Conservation (phyloP, 192 early-diverging fungal genomes). For the Coemansia sp. region DNA sequence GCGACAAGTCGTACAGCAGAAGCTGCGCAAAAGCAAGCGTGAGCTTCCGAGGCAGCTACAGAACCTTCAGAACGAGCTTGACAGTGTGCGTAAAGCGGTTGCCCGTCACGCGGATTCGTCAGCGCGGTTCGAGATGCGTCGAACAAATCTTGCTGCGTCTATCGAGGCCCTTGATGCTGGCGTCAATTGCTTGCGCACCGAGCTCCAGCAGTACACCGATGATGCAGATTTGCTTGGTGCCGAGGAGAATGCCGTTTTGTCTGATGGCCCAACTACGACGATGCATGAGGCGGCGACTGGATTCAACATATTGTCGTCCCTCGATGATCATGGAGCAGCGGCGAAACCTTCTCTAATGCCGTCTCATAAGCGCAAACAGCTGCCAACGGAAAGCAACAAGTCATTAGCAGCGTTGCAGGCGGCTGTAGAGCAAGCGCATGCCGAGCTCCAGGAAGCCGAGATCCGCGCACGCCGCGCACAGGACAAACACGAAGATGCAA, state of each 20-base stretch:
- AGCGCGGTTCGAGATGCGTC: slow-evolving; percentile 6
- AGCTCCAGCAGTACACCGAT: not conserved
- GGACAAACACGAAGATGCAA: slow-evolving; percentile 11
- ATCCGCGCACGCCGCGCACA: slow-evolving; percentile 12
- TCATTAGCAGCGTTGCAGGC: not conserved
- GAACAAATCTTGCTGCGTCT: slow-evolving; percentile 12
- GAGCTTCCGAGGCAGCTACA: slow-evolving; percentile 20
- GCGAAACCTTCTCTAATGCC: no score
- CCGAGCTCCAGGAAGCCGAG: slow-evolving; percentile 13
- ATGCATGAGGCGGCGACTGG: not conserved
- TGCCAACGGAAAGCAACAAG: not conserved
- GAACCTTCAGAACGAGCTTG: slow-evolving; percentile 33
- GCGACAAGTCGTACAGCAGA: slow-evolving; percentile 6
- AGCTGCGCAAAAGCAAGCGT: slow-evolving; percentile 20
- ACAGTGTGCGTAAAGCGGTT: slow-evolving; percentile 11
- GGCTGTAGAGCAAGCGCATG: slow-evolving; percentile 8
- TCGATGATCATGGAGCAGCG: slow-evolving; percentile 2
- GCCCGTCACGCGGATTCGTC: slow-evolving; percentile 9
- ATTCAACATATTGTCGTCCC: slow-evolving; percentile 7
- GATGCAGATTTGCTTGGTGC: not conserved
- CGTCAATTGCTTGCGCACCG: not conserved
- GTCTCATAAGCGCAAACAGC: not conserved
- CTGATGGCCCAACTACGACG: not conserved
- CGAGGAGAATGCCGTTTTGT: not conserved
- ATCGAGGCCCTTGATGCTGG: slow-evolving; percentile 7